These are phyloP conservation scores for Podospora didyma DNA, from an alignment of 495 filamentous ascomycete species.

Conservation along the genomic window DNA sequence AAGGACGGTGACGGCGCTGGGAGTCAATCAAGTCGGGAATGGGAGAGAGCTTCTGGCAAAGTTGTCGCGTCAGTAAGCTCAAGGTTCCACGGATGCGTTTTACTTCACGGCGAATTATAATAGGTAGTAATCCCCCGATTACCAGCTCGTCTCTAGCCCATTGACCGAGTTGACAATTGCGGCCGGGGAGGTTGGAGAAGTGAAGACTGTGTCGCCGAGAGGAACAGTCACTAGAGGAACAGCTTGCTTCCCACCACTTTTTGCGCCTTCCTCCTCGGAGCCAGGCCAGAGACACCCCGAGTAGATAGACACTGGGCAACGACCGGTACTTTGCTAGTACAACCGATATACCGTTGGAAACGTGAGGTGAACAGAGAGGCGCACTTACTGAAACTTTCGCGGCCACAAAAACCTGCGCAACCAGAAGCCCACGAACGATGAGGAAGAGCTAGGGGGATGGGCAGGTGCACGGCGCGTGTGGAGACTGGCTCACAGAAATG, in stretches of 20 bases:
- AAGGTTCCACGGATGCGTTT: neutral
- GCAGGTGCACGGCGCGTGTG: neutral
- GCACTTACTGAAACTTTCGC: slow-evolving; percentile 6
- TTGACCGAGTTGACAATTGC: neutral
- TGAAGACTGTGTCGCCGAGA: no score
- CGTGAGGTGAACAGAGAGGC: neutral
- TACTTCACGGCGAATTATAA: neutral
- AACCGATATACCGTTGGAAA: no score
- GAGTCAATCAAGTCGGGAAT: neutral
- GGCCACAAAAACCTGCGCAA: neutral
- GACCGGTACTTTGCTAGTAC: no score
- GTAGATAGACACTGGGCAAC: no score
- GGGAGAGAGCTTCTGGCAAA: neutral
- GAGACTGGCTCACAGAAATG: slow-evolving; percentile 6
- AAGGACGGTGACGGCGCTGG: neutral
- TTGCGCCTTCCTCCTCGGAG: no score
- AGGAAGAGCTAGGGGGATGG: neutral
- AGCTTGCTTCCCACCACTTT: no score
- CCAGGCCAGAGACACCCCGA: no score
- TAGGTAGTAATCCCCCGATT: neutral
- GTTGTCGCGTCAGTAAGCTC: neutral
- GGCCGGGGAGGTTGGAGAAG: no score
- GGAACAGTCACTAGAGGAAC: no score
- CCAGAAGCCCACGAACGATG: neutral
- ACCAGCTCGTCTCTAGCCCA: neutral